Base-by-base conservation (phyloP, 371 early-diverging fungal species). In the Zopfochytrium polystomum region DNA sequence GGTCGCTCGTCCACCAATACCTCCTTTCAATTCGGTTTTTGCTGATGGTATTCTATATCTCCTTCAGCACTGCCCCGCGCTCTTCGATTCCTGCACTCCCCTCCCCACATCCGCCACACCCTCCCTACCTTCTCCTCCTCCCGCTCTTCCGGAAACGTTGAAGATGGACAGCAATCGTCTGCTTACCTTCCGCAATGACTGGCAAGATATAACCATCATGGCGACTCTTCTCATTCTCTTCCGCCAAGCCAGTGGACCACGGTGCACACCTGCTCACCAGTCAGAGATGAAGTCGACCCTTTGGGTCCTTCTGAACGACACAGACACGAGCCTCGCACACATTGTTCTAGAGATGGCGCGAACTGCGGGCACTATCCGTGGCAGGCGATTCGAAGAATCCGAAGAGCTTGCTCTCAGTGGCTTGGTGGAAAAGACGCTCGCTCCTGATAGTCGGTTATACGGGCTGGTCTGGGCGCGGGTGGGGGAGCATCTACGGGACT, bases 151-250 rank as follows among this genome's bases (percentile, higher is more conserved):
- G 15, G 83, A 84, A 56, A 82, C 86, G 0, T 73, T 89, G 29
- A 69, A 71, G 44, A 76, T 87, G 74, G 90, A 89, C 58, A 67
- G 76, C 29, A 70, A 76, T 44, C 77, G 90, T 5, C 62, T 89
- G 4, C 62, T 82, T 20, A 75, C 81, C 31, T 82, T 81, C 69
- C 80, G 86, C 53, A 85, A 86, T 60, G 87, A 87, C 59, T 86
- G 85, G 72, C 88, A 87, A 63, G 87, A 87, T 58, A 71, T 88
- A 7, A 84, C 83, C 18, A 84, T 87, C 42, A 73, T 84, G 38
- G 77, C 80, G 29, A 63, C 78, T 6, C 72, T 89, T 0, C 58
- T 87, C 58, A 78, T 89, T 46, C 75, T 88, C 13, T 89, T 85
- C 68, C 76, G 80, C 1, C 80, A 86, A 49, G 63, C 66, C 2